phyloP scores from a whole-genome alignment of 2,329 filamentous ascomycete species.

The Penicillium vulpinum region DNA sequence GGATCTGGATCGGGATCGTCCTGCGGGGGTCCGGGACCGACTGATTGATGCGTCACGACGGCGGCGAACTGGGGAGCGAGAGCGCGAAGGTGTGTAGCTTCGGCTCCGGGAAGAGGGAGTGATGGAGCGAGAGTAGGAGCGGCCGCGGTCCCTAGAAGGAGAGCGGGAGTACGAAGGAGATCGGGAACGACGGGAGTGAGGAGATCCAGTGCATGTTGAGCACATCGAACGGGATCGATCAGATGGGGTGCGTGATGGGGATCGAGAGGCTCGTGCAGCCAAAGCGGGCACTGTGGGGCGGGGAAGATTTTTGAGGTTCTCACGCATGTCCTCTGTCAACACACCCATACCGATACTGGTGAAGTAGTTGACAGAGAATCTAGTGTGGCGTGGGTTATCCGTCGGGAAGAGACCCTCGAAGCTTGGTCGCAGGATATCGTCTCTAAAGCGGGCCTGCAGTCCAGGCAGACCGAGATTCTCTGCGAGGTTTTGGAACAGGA shows the following conservation, averaged over 20 bases:
- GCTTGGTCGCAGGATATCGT: slow-evolving; percentile 74
- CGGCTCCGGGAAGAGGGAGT: slow-evolving; percentile 35
- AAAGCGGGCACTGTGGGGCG: slow-evolving; percentile 76
- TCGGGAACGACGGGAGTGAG: slow-evolving; percentile 46
- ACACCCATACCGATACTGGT: slow-evolving; percentile 95
- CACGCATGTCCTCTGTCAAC: slow-evolving; percentile 92
- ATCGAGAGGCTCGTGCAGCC: slow-evolving; percentile 54
- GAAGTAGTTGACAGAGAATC: slow-evolving; percentile 99
- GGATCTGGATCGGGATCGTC: slow-evolving; percentile 16
- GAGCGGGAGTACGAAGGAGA: slow-evolving; percentile 43
- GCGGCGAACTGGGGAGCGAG: slow-evolving; percentile 37
- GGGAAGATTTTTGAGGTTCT: slow-evolving; percentile 83
- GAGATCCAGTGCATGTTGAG: slow-evolving; percentile 26
- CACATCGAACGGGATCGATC: slow-evolving; percentile 38
- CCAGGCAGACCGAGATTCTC: slow-evolving; percentile 84
- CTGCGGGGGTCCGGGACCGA: slow-evolving; percentile 32
- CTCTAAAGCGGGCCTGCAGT: slow-evolving; percentile 72
- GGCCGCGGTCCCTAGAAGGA: slow-evolving; percentile 33
- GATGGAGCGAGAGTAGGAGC: slow-evolving; percentile 35
- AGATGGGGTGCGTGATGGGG: slow-evolving; percentile 63
- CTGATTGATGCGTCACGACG: slow-evolving; percentile 37
- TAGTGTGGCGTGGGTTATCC: slow-evolving; percentile 84
- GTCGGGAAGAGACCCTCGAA: slow-evolving; percentile 85
- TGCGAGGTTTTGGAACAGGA: slow-evolving; percentile 87
- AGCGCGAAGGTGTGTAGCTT: slow-evolving; percentile 39